phyloP scores from a whole-genome alignment of 352 stramenopile genomes.

The Pythium sp. region DNA sequence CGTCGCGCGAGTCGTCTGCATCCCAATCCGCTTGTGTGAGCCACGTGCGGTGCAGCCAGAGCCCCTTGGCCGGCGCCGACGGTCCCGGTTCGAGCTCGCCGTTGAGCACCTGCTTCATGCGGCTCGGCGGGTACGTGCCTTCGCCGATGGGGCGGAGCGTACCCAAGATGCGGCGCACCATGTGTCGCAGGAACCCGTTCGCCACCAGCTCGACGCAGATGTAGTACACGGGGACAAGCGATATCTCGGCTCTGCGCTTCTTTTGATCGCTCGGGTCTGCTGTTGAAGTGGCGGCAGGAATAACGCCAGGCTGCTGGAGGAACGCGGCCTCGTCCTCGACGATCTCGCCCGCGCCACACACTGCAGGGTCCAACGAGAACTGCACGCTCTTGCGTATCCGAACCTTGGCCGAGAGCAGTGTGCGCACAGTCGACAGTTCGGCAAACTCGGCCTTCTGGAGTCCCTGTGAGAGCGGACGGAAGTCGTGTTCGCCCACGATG shows the following conservation, averaged over 20 bases:
- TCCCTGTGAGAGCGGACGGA: constrained; percentile 77
- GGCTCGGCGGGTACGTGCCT: constrained; percentile 45
- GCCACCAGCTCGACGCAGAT: constrained; percentile 82
- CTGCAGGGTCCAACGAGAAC: constrained; percentile 62
- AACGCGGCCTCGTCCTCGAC: constrained; percentile 40
- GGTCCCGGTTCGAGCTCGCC: constrained; percentile 50
- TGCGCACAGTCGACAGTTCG: constrained; percentile 65
- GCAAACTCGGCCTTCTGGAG: constrained; percentile 56
- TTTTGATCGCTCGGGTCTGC: constrained; percentile 30
- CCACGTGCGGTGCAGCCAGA: constrained; percentile 86
- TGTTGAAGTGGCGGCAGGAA: background rate
- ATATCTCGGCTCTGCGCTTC: constrained; percentile 30
- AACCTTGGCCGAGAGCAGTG: constrained; percentile 60
- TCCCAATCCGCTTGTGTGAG: constrained; percentile 75
- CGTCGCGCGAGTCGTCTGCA: constrained; percentile 32
- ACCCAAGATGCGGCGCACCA: constrained; percentile 85
- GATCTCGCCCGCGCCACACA: constrained; percentile 55
- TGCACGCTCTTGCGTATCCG: constrained; percentile 59
- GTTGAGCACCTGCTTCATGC: constrained; percentile 69
- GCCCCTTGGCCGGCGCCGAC: constrained; percentile 71
- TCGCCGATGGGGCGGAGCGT: constrained; percentile 79
- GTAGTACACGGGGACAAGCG: constrained; percentile 46
- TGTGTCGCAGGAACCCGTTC: constrained; percentile 85
- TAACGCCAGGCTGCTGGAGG: background rate
- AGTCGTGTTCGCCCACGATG: constrained; percentile 74